A percentile compares a stretch with the other conserved stretches of the same genome.
Conservation (phyloP, 257 asterid genomes). For the Orobanche coerulescens region DNA sequence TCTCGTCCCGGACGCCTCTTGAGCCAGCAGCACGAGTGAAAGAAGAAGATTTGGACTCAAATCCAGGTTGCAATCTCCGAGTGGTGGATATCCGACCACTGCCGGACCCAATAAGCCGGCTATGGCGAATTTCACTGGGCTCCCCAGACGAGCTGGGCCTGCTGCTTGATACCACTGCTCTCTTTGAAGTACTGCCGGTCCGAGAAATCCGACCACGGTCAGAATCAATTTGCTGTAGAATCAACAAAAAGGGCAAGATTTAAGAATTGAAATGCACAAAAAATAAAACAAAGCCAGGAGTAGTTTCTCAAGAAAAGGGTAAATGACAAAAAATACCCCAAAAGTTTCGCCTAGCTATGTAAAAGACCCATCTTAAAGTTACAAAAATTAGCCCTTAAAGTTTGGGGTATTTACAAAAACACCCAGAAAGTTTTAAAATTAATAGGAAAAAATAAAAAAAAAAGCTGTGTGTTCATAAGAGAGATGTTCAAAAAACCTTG, state of each 20-base stretch:
- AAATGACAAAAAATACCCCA: neutral
- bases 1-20: constrained; percentile 54
- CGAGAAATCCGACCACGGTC: constrained; percentile 60
- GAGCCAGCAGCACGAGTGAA: constrained; percentile 48
- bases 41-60: constrained; percentile 67
- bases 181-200: constrained; percentile 55
- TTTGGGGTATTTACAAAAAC: no score
- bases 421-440: no score
- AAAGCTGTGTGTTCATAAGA: no score
- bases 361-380: no score
- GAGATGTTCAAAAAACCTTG: no score
- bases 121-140: constrained; percentile 43
- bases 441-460: no score
- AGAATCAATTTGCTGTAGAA: constrained; percentile 52
- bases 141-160: constrained; percentile 79
- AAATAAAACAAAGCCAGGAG: no score
- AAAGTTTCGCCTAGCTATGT: neutral
- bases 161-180: constrained; percentile 59
- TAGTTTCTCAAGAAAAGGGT: no score
- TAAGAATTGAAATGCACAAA: neutral
- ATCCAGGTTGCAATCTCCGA: constrained; percentile 67
- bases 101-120: constrained; percentile 57
- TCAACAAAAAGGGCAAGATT: neutral
- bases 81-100: constrained; percentile 53
- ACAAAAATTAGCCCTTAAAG: no score